These are phyloP conservation scores for Agaricus subrufescens DNA, from an alignment of 768 basidiomycete genomes.

Conservation along the genomic window DNA sequence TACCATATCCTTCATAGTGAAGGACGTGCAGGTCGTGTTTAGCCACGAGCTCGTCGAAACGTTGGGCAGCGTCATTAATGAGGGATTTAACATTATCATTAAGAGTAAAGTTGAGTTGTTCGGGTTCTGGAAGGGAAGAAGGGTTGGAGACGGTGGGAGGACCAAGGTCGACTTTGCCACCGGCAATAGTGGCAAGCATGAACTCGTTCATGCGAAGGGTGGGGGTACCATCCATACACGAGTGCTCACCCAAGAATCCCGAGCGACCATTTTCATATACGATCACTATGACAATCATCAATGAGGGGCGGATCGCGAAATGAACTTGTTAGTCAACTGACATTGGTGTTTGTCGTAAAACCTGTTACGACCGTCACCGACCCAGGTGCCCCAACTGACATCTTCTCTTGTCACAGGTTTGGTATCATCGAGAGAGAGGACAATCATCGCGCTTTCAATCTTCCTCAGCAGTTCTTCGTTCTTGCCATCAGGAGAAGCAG, in stretches of 20 bases:
- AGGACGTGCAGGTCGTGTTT: conserved; percentile 80
- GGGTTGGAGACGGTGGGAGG: conserved; percentile 29
- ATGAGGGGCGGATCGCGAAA: background rate
- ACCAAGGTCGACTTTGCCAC: conserved; percentile 74
- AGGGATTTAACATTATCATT: conserved; percentile 47
- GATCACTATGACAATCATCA: conserved; percentile 51
- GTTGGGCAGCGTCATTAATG: conserved; percentile 53
- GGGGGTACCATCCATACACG: conserved; percentile 92
- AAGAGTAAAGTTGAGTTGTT: conserved; percentile 69
- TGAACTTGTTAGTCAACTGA: conserved; percentile 31
- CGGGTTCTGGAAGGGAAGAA: conserved; percentile 48
- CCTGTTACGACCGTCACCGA: conserved; percentile 84
- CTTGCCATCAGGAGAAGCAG: conserved; percentile 43
- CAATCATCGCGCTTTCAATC: conserved; percentile 87
- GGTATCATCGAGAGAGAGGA: conserved; percentile 82
- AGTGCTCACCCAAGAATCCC: conserved; percentile 87
- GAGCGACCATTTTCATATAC: conserved; percentile 94
- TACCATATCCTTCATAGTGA: conserved; percentile 88
- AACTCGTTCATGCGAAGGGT: conserved; percentile 96
- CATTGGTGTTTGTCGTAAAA: conserved; percentile 98
- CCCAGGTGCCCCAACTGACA: conserved; percentile 80
- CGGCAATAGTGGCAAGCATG: conserved; percentile 69
- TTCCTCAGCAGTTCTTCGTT: conserved; percentile 69
- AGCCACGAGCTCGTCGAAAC: conserved; percentile 73
- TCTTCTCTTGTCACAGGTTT: conserved; percentile 79